Percentiles rank a stretch among this genome's conserved stretches.
These are phyloP conservation scores for Schizophyllum commune DNA, from an alignment of 1,284 basidiomycete species.

Conservation along the genomic window DNA sequence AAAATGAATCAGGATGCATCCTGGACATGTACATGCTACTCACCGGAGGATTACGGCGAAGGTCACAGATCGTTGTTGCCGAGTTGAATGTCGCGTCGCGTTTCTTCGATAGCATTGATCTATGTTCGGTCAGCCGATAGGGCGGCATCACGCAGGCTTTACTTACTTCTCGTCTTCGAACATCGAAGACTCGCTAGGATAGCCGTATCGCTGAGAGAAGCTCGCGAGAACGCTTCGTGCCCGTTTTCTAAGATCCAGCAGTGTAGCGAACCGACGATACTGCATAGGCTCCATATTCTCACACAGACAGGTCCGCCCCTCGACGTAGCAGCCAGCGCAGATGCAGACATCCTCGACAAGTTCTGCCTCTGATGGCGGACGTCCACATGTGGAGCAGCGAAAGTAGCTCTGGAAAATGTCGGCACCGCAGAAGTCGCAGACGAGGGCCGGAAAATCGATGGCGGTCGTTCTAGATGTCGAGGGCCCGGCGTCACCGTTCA, in stretches of 20 bases:
- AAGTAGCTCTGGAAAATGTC: conserved; percentile 77
- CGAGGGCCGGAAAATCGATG: conserved; percentile 16
- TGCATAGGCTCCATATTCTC: conserved; percentile 50
- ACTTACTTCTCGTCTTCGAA: too few species aligned
- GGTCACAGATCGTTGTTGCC: background rate
- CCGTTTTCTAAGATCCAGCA: conserved; percentile 21
- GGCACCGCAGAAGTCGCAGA: conserved; percentile 68
- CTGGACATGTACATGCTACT: background rate
- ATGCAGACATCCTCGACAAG: conserved; percentile 41
- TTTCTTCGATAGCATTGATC: background rate
- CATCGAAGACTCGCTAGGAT: background rate
- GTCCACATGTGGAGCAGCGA: conserved; percentile 45
- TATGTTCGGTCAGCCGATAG: background rate
- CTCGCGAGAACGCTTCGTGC: conserved; percentile 9
- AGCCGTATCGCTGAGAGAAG: background rate
- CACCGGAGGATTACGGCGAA: background rate
- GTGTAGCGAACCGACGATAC: conserved; percentile 31
- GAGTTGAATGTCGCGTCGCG: background rate
- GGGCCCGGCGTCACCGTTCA: too few species aligned
- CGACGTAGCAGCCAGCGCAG: conserved; percentile 65
- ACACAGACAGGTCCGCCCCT: conserved; percentile 63
- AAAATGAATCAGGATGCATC: background rate
- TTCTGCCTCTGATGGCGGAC: background rate
- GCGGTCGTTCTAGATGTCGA: too few species aligned
- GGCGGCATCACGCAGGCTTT: too few species aligned